Evolutionary conservation across 1,284 basidiomycete species (phyloP).

Genomic region (Rhodotorula sp.): DNA sequence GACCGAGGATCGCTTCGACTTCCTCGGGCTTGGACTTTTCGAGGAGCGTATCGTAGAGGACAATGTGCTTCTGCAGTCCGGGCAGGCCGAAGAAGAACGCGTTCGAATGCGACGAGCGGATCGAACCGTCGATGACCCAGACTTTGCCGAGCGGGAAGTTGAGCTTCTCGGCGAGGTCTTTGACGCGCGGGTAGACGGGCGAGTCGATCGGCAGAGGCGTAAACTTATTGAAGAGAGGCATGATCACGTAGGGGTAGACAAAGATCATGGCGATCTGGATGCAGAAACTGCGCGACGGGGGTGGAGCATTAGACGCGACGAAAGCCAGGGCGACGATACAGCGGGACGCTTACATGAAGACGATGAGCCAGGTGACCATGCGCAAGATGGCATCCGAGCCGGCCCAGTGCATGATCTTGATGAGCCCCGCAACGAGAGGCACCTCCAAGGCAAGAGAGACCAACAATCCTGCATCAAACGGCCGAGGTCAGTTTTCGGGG

Average conservation of each 20-base stretch:
- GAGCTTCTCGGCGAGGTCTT: constrained; percentile 69
- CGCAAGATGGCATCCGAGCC: constrained; percentile 53
- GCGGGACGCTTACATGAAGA: constrained; percentile 36
- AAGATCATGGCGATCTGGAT: constrained; percentile 13
- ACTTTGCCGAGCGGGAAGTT: constrained; percentile 84
- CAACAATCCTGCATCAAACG: constrained; percentile 62
- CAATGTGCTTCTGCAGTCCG: constrained; percentile 56
- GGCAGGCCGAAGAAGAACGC: constrained; percentile 53
- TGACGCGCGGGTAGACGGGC: constrained; percentile 65
- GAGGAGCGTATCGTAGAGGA: constrained; percentile 95
- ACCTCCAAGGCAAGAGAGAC: constrained; percentile 74
- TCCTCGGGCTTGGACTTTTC: constrained; percentile 82
- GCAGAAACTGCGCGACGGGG: neutral
- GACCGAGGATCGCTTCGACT: constrained; percentile 73
- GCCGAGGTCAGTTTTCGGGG: constrained; percentile 11
- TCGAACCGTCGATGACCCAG: constrained; percentile 96
- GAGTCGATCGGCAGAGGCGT: constrained; percentile 62
- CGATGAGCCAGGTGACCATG: constrained; percentile 43
- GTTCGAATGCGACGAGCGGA: constrained; percentile 89
- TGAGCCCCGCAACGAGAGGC: constrained; percentile 81
- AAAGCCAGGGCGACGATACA: constrained; percentile 49
- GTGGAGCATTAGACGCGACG: neutral
- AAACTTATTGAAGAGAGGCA: constrained; percentile 95
- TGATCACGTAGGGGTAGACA: constrained; percentile 71
- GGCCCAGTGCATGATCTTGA: constrained; percentile 88